Conservation (phyloP, 2,329 filamentous ascomycete species). For the Ceratocystis ficicola region DNA sequence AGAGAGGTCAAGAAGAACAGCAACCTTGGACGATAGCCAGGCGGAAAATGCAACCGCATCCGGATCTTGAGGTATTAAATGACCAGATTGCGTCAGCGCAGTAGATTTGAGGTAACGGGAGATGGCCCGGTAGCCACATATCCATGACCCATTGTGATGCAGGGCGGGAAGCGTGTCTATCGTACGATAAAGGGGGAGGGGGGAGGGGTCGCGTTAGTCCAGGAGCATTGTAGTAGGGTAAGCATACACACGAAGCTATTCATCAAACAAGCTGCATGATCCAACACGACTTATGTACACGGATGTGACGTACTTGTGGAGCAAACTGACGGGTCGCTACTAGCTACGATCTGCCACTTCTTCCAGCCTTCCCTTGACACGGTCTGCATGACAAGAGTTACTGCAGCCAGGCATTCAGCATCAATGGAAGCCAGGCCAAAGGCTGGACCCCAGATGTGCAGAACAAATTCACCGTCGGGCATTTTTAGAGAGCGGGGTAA, state of each 20-base stretch:
- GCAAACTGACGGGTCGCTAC: conserved; percentile 58
- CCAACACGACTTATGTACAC: not conserved
- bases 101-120: conserved; percentile 41
- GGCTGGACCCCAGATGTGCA: conserved; percentile 83
- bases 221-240: conserved; percentile 12
- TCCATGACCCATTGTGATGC: conserved; percentile 40
- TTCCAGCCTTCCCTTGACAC: conserved; percentile 15
- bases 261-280: conserved; percentile 8
- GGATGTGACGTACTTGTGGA: conserved; percentile 51
- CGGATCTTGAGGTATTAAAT: conserved; percentile 30
- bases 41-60: conserved; percentile 46
- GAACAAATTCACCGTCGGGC: conserved; percentile 35
- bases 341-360: conserved; percentile 57
- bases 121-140: conserved; percentile 50
- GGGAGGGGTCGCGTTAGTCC: not conserved
- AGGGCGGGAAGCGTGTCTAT: conserved; percentile 46
- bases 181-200: not conserved
- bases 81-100: conserved; percentile 26
- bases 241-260: not conserved
- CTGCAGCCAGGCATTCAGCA: conserved; percentile 72
- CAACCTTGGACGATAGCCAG: conserved; percentile 63
- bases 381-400: conserved; percentile 55
- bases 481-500: not conserved
- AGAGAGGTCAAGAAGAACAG: conserved; percentile 68
- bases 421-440: conserved; percentile 86